These are phyloP conservation scores for Scedosporium boydii DNA, from an alignment of 2,329 filamentous ascomycete genomes.

Conservation along the genomic window DNA sequence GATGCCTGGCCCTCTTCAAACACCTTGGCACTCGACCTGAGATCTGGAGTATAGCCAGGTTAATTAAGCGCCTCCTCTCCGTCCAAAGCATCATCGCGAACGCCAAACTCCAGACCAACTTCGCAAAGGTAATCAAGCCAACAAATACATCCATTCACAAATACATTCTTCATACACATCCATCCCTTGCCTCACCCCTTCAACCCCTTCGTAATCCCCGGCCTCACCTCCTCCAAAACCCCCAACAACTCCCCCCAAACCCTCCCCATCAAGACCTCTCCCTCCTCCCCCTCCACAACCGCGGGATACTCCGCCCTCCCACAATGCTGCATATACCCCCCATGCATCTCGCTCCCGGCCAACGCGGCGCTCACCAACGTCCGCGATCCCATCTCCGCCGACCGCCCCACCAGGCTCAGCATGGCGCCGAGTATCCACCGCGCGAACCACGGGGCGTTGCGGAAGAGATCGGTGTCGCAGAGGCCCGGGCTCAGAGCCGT, in stretches of 20 bases:
- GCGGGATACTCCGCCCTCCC: slow-evolving; percentile 17
- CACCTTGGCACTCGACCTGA: too few relatives aligned
- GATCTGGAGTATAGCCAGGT: too few relatives aligned
- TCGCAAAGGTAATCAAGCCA: too few relatives aligned
- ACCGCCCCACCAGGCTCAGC: slow-evolving; percentile 26
- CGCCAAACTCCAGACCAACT: too few relatives aligned
- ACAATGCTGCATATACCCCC: slow-evolving; percentile 32
- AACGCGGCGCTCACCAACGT: slow-evolving; percentile 28
- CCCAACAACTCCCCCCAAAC: slow-evolving; percentile 32
- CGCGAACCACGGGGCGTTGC: slow-evolving; percentile 19
- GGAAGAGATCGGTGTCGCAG: slow-evolving; percentile 35
- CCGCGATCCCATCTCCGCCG: slow-evolving; percentile 36
- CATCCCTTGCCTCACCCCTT: background rate
- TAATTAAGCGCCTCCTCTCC: too few relatives aligned
- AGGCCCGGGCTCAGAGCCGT: slow-evolving; percentile 44
- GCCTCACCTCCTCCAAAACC: slow-evolving; percentile 30
- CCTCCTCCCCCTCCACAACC: slow-evolving; percentile 30
- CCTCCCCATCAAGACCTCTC: slow-evolving; percentile 23
- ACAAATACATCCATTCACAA: too few relatives aligned
- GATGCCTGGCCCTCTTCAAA: too few relatives aligned
- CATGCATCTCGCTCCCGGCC: slow-evolving; percentile 31
- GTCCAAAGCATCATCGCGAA: too few relatives aligned
- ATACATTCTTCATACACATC: background rate
- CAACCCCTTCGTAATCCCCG: slow-evolving; percentile 9
- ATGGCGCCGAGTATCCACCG: slow-evolving; percentile 15